Percentiles rank a stretch among this genome's conserved stretches.
These are phyloP conservation scores for Dillenia turbinata DNA, from an alignment of 164 flowering plant genomes.

Conservation along the genomic window DNA sequence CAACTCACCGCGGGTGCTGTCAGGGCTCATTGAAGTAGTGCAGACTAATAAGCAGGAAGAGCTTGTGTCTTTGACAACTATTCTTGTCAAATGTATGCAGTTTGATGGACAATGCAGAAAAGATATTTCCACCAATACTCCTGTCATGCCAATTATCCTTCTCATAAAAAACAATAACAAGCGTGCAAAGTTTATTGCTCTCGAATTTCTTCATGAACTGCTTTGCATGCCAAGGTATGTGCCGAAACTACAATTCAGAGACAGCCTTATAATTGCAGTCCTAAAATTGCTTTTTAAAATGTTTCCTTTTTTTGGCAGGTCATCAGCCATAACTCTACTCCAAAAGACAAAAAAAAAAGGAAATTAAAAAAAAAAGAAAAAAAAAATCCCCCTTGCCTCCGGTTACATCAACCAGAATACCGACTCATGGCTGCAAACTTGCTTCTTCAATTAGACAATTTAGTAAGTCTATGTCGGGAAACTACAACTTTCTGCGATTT, in stretches of 20 bases:
- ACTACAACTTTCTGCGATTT: background rate
- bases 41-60: slow-evolving; percentile 35
- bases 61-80: slow-evolving; percentile 41
- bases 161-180: slow-evolving; percentile 49
- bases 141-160: slow-evolving; percentile 43
- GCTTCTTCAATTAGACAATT: slow-evolving; percentile 56
- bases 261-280: background rate
- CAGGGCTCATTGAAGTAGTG: slow-evolving; percentile 39
- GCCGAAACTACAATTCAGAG: background rate
- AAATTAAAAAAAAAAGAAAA: too few species aligned
- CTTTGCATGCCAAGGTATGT: slow-evolving; percentile 65
- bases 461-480: slow-evolving; percentile 30
- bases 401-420: slow-evolving; percentile 36
- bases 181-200: slow-evolving; percentile 40
- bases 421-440: slow-evolving; percentile 62
- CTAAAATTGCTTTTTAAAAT: background rate
- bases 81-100: slow-evolving; percentile 64
- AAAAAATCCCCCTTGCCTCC: too few species aligned
- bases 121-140: slow-evolving; percentile 35
- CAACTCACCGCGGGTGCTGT: slow-evolving; percentile 52
- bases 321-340: slow-evolving; percentile 46
- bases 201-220: slow-evolving; percentile 66
- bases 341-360: slow-evolving; percentile 47
- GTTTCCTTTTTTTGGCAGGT: slow-evolving; percentile 33
- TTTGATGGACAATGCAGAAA: slow-evolving; percentile 65